Evolutionary conservation across 1,284 basidiomycete genomes (phyloP).

Genomic region (Fistulinella staudtii): DNA sequence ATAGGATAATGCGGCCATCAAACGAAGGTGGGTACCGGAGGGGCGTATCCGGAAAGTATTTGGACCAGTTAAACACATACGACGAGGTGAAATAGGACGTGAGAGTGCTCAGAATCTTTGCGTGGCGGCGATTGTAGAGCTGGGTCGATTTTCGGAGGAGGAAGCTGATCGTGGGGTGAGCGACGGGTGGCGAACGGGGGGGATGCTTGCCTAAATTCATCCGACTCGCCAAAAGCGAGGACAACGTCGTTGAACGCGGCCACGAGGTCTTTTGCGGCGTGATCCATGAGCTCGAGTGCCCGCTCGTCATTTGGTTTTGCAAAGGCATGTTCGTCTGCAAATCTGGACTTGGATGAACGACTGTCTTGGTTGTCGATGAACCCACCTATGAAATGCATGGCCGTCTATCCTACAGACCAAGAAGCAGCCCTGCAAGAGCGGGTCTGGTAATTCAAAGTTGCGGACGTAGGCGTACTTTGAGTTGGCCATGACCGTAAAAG

Average conservation of each 20-base stretch:
- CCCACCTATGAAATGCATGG: constrained; percentile 90
- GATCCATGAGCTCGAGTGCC: constrained; percentile 91
- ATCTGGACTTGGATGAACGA: constrained; percentile 45
- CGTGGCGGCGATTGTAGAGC: constrained; percentile 81
- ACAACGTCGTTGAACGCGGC: constrained; percentile 77
- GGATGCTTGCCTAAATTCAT: constrained; percentile 80
- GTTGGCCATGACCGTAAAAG: constrained; percentile 70
- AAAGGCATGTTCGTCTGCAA: constrained; percentile 82
- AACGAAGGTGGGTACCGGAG: constrained; percentile 87
- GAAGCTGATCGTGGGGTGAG: constrained; percentile 54
- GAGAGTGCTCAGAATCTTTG: constrained; percentile 88
- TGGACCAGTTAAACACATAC: constrained; percentile 85
- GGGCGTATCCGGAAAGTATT: constrained; percentile 69
- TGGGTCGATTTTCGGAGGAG: constrained; percentile 73
- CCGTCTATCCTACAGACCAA: constrained; percentile 90
- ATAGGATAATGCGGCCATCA: constrained; percentile 86
- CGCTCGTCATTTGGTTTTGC: constrained; percentile 88
- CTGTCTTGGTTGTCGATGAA: not conserved
- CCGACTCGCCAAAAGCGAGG: constrained; percentile 92
- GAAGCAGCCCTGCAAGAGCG: constrained; percentile 80
- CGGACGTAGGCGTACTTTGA: constrained; percentile 90
- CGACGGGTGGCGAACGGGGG: not conserved
- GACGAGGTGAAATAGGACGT: constrained; percentile 91
- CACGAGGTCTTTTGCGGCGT: constrained; percentile 82
- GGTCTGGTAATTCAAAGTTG: constrained; percentile 86